Evolutionary conservation across 345 rosid genomes (phyloP).

Genomic region (Salix arbutifolia): DNA sequence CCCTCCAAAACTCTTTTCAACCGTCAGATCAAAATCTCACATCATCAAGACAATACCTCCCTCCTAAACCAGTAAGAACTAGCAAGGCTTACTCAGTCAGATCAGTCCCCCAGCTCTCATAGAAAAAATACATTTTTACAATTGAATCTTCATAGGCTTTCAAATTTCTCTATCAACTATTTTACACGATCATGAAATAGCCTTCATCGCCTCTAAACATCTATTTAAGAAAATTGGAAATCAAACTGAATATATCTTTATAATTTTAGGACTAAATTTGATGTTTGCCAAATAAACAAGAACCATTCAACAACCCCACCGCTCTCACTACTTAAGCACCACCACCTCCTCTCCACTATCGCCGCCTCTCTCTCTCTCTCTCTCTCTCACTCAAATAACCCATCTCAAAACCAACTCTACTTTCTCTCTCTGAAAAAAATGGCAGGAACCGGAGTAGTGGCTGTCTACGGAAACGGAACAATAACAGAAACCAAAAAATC

Average conservation of each 20-base stretch:
- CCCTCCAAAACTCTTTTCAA: neutral
- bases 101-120: neutral
- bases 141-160: neutral
- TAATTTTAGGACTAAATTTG: neutral
- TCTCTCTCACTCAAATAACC: neutral
- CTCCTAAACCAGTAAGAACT: neutral
- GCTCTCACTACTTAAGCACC: neutral
- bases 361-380: neutral
- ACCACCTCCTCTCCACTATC: neutral
- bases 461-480: conserved; percentile 27
- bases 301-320: conserved; percentile 7
- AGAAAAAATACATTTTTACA: neutral
- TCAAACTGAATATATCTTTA: neutral
- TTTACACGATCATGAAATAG: neutral
- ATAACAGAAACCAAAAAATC: conserved; percentile 24
- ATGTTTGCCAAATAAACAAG: neutral
- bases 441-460: conserved; percentile 29
- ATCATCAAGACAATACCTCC: neutral
- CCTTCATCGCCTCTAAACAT: neutral
- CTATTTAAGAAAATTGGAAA: neutral
- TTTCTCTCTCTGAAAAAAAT: neutral
- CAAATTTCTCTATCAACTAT: neutral
- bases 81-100: neutral
- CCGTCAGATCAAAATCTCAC: conserved; percentile 13
- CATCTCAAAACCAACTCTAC: neutral